Evolutionary conservation across 208 protist species (phyloP).

Genomic region (Leishmania guyanensis): DNA sequence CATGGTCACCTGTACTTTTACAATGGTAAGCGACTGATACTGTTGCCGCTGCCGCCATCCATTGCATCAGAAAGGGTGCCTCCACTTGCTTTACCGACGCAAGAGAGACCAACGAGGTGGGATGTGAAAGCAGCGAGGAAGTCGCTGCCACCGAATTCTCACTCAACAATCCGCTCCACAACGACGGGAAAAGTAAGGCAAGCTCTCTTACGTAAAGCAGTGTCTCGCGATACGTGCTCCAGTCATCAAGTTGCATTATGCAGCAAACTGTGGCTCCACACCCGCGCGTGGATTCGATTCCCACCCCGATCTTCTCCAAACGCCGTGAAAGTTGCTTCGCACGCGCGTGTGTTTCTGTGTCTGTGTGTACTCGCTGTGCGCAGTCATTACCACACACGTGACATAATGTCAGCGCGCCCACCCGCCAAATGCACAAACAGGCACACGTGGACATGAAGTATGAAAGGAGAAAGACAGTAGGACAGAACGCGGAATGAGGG

Average conservation of each 20-base stretch:
- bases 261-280: neutral
- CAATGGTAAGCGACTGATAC: neutral
- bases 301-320: neutral
- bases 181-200: slow-evolving; percentile 4
- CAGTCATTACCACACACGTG: neutral
- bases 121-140: neutral
- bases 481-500: neutral
- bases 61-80: neutral
- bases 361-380: neutral
- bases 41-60: slow-evolving; percentile 2
- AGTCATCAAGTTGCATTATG: slow-evolving; percentile 4
- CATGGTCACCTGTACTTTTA: neutral
- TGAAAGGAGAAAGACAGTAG: neutral
- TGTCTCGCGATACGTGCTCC: slow-evolving; percentile 14
- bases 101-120: neutral
- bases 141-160: neutral
- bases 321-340: neutral
- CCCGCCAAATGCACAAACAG: neutral
- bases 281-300: neutral
- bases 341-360: neutral
- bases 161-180: neutral
- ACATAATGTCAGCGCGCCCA: neutral
- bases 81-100: slow-evolving; percentile 5
- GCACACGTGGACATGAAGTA: neutral
- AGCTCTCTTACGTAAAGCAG: slow-evolving; percentile 8